A percentile compares a stretch with the other conserved stretches of the same genome.
phyloP scores from a whole-genome alignment of 2,329 filamentous ascomycete species.

The Pseudocercospora macadamiae region DNA sequence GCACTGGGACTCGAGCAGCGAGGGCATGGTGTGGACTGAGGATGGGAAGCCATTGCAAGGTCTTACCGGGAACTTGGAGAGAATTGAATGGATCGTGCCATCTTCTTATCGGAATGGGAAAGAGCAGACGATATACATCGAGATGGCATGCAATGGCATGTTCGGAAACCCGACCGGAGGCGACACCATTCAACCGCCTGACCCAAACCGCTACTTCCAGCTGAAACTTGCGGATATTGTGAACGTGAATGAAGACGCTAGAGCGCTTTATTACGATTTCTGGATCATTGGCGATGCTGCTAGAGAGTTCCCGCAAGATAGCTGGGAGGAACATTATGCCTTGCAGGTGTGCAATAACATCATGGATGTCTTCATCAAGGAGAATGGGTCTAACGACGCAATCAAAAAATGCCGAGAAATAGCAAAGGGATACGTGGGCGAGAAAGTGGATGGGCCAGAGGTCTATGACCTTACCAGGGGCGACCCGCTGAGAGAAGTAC shows the following conservation, averaged over 20 bases:
- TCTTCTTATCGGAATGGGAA: conserved; percentile 79
- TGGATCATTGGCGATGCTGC: conserved; percentile 95
- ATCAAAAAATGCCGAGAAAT: conserved; percentile 81
- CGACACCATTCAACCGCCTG: conserved; percentile 84
- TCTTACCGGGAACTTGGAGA: conserved; percentile 84
- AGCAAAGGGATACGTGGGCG: conserved; percentile 78
- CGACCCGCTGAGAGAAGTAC: conserved; percentile 58
- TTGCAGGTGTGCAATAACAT: conserved; percentile 82
- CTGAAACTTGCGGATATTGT: conserved; percentile 81
- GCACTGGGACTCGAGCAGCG: conserved; percentile 93
- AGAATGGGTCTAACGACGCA: conserved; percentile 70
- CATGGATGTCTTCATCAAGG: conserved; percentile 85
- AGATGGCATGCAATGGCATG: conserved; percentile 99
- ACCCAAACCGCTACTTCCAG: conserved; percentile 79
- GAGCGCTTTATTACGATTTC: conserved; percentile 84
- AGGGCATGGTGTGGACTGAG: conserved; percentile 91
- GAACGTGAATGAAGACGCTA: conserved; percentile 82
- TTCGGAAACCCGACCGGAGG: conserved; percentile 89
- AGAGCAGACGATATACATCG: conserved; percentile 88
- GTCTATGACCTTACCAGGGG: conserved; percentile 69
- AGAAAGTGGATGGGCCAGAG: conserved; percentile 76
- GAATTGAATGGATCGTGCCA: conserved; percentile 89
- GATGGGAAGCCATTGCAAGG: conserved; percentile 91
- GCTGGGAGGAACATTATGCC: conserved; percentile 86
- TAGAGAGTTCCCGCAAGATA: conserved; percentile 83